Percentiles rank a stretch among this genome's conserved stretches.
These are phyloP conservation scores for Pseudogymnoascus sp. DNA, from an alignment of 2,329 filamentous ascomycete species.

Conservation along the genomic window DNA sequence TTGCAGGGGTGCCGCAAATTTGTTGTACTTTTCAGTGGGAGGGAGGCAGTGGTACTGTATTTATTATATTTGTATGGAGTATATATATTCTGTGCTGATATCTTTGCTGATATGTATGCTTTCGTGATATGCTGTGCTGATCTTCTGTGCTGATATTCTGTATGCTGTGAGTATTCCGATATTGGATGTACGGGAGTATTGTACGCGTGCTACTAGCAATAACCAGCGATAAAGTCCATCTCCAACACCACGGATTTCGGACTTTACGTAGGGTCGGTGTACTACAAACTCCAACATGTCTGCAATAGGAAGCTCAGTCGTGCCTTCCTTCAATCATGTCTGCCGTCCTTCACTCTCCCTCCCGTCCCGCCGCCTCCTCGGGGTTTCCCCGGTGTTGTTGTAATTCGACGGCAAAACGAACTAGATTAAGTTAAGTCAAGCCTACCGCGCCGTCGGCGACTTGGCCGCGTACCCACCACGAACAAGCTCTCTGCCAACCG, in stretches of 20 bases:
- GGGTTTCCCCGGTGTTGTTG: not conserved
- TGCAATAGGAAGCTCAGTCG: not conserved
- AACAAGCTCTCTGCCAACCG: conserved; percentile 1
- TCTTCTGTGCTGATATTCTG: not conserved
- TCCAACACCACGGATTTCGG: not conserved
- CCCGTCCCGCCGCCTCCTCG: not conserved
- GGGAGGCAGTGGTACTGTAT: not conserved
- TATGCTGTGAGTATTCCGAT: not conserved
- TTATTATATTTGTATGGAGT: not conserved
- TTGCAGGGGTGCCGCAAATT: not conserved
- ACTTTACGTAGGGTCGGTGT: not conserved
- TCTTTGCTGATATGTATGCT: not conserved
- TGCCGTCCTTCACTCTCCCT: too few relatives aligned
- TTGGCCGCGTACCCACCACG: not conserved
- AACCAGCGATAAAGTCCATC: not conserved
- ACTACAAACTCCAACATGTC: not conserved
- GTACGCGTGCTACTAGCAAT: not conserved
- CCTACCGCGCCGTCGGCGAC: not conserved
- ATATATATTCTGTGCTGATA: not conserved
- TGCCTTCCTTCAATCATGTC: not conserved
- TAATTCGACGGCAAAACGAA: not conserved
- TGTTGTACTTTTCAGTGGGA: not conserved
- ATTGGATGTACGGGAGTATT: not conserved
- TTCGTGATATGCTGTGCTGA: not conserved
- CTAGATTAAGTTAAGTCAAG: too few relatives aligned